Conservation (phyloP, 495 filamentous ascomycete species). For the Extremus antarcticus region DNA sequence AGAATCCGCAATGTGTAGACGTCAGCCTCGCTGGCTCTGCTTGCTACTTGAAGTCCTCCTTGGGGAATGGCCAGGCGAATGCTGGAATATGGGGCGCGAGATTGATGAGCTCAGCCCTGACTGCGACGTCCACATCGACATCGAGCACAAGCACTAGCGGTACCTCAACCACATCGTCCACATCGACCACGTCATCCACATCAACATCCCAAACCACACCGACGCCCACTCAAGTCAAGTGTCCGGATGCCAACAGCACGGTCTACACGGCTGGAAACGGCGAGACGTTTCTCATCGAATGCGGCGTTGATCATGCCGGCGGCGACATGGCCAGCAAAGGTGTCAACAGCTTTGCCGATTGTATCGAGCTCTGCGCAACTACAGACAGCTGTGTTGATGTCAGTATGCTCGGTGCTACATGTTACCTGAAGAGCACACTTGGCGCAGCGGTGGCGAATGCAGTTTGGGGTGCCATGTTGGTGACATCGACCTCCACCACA, state of each 20-base stretch:
- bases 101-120: not conserved
- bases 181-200: slow-evolving; percentile 1
- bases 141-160: not conserved
- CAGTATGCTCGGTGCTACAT: slow-evolving; percentile 7
- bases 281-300: slow-evolving; percentile 13
- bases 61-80: slow-evolving; percentile 2
- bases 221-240: not conserved
- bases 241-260: slow-evolving; percentile 6
- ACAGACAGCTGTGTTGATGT: slow-evolving; percentile 14
- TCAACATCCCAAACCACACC: not conserved
- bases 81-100: slow-evolving; percentile 13
- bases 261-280: slow-evolving; percentile 11
- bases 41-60: slow-evolving; percentile 19
- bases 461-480: slow-evolving; percentile 10
- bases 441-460: slow-evolving; percentile 3
- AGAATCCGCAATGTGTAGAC: slow-evolving; percentile 4
- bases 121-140: not conserved
- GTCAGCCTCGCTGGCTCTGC: slow-evolving; percentile 9
- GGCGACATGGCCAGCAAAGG: slow-evolving; percentile 8
- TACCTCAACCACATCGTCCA: not conserved
- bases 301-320: slow-evolving; percentile 16
- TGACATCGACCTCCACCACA: not conserved
- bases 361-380: slow-evolving; percentile 13
- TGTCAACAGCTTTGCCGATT: slow-evolving; percentile 9
- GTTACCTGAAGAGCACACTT: slow-evolving; percentile 13